Base-by-base conservation (phyloP, 371 early-diverging fungal species). In the Syncephalis fuscata region DNA sequence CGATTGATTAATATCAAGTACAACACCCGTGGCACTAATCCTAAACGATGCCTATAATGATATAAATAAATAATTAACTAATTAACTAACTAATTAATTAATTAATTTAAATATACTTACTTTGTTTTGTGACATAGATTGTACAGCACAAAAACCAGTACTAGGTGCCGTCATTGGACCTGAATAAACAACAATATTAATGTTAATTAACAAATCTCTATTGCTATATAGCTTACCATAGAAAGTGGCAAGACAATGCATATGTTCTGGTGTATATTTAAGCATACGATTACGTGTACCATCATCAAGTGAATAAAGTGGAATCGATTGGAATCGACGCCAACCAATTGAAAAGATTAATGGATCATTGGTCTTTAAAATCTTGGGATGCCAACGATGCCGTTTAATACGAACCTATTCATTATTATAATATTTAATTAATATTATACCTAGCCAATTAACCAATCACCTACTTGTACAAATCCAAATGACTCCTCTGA, bases 201-300 rank as follows among this genome's bases (percentile, higher is more conserved):
- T 17, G 47, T 20, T 20, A 11, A 19, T 22, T 22, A 44, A 67
- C 65, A 8, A 68, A 43, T 17, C 55, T 49, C 38, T 65, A 62
- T 61, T 69, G 60, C 11, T 67, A 59, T 53, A 65, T 53, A 66
- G 71, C 41, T 70, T 61, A 70, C 85, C 95, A 57, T 85, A 96
- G 58, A 96, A 80, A 0, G 89, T 83, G 11, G 92, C 95, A 46
- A 88, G 60, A 72, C 98, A 96, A 72, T 96, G 95, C 94, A 95
- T 93, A 60, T 95, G 96, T 63, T 95, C 93, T 4, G 98, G 98
- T 4, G 97, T 93, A 64, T 98, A 96, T 66, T 99, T 98, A 42
- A 98, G 74, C 90, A 96, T 86, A 50, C 94, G 78, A 66, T 95
- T 97, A 42, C 96, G 75, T 36, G 82, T 88, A 39, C 86, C 85